phyloP scores from a whole-genome alignment of 225 moss, liverwort and hornwort genomes.

The Pseudisothecium myosuroides region DNA sequence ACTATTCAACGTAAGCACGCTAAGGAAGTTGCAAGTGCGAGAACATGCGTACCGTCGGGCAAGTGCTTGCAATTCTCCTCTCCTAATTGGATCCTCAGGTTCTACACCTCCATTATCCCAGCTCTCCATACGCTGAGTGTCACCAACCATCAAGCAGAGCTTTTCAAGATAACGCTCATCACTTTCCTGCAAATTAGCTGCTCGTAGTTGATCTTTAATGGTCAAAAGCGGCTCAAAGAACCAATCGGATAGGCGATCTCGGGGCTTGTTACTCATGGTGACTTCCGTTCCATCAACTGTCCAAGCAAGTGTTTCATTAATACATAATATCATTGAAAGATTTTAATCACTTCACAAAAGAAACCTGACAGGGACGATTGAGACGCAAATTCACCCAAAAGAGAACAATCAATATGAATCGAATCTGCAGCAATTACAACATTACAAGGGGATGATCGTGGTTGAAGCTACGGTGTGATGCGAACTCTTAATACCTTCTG shows the following conservation, averaged over 20 bases:
- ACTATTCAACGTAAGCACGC: background rate
- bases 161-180: constrained; percentile 70
- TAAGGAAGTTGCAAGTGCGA: background rate
- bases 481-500: background rate
- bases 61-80: constrained; percentile 72
- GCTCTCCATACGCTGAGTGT: constrained; percentile 35
- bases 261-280: constrained; percentile 61
- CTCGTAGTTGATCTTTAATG: constrained; percentile 57
- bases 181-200: constrained; percentile 34
- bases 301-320: background rate
- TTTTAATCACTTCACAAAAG: background rate
- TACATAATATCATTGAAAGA: background rate
- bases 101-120: constrained; percentile 75
- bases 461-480: background rate
- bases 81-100: constrained; percentile 56
- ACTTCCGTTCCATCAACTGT: constrained; percentile 79
- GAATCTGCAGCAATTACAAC: background rate
- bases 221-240: constrained; percentile 74
- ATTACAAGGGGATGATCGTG: background rate
- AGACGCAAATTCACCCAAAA: background rate
- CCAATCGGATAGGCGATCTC: constrained; percentile 61
- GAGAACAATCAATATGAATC: background rate
- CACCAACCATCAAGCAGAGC: constrained; percentile 49
- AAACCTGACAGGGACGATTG: background rate
- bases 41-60: constrained; percentile 52